Percentiles rank a stretch among this genome's conserved stretches.
phyloP scores from a whole-genome alignment of 805 yeast genomes.

The Suhomyces vadensis region DNA sequence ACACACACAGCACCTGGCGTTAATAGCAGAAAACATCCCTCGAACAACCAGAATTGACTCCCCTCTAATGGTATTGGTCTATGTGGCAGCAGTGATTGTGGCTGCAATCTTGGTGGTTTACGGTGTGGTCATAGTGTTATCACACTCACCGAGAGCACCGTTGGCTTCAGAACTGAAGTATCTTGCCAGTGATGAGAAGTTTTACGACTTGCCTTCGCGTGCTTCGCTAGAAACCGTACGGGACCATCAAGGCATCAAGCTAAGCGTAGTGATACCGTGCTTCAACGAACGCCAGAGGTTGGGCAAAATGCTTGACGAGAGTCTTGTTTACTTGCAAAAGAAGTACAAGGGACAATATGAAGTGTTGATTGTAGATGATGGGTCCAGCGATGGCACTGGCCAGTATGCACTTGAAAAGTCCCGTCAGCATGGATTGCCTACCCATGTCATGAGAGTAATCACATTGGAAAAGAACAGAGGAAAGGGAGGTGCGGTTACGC shows the following conservation, averaged over 20 bases:
- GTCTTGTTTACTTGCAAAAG: constrained; percentile 52
- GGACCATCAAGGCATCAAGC: constrained; percentile 42
- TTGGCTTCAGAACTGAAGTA: constrained; percentile 54
- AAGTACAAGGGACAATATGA: constrained; percentile 54
- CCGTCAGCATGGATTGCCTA: constrained; percentile 44
- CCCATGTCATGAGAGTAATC: constrained; percentile 70
- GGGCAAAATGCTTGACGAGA: constrained; percentile 68
- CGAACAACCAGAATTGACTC: no score
- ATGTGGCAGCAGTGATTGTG: constrained; percentile 7
- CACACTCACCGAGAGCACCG: constrained; percentile 65
- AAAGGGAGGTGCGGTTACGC: constrained; percentile 91
- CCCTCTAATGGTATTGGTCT: constrained; percentile 1
- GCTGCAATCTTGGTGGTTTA: constrained; percentile 31
- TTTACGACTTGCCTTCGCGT: constrained; percentile 37
- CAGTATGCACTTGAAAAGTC: constrained; percentile 69
- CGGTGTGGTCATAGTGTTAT: constrained; percentile 44
- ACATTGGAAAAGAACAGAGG: constrained; percentile 78
- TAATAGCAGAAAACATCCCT: not conserved
- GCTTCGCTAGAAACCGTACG: constrained; percentile 17
- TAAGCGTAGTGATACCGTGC: constrained; percentile 90
- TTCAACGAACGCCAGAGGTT: constrained; percentile 82
- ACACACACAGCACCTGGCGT: not conserved
- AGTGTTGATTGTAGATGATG: constrained; percentile 87
- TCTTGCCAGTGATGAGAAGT: constrained; percentile 45
- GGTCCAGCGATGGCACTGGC: constrained; percentile 79